Conservation (phyloP, 176 grass and related monocot species). For the Bonia amplexicaulis region DNA sequence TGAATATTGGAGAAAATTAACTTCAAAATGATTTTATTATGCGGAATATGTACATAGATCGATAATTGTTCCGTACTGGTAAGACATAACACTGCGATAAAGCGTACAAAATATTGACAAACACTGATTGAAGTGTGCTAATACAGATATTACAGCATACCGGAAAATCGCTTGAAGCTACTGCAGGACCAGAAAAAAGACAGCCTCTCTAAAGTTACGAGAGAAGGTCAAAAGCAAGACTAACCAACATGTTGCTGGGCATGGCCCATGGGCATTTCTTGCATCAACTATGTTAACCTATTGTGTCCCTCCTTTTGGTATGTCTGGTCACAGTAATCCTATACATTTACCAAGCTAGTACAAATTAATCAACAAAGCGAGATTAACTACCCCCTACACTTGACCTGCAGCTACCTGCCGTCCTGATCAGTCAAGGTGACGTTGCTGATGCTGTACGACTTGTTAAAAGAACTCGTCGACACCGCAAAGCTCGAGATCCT, state of each 20-base stretch:
- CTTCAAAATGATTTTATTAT: not conserved
- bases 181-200: not conserved
- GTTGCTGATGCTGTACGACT: conserved; percentile 30
- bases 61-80: not conserved
- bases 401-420: conserved; percentile 9
- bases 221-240: not conserved
- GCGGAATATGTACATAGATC: not conserved
- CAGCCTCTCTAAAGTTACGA: not conserved
- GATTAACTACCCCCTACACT: not conserved
- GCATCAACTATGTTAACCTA: conserved; percentile 21
- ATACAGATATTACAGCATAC: not conserved
- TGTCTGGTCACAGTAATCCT: not conserved
- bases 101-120: not conserved
- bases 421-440: conserved; percentile 16
- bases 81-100: not conserved
- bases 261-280: not conserved
- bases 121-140: not conserved
- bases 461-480: conserved; percentile 3
- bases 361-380: not conserved
- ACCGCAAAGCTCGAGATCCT: conserved; percentile 24
- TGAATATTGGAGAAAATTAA: not conserved
- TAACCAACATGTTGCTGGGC: not conserved
- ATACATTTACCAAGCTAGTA: conserved; percentile 4
- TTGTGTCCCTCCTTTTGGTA: not conserved
- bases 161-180: not conserved